Evolutionary conservation across 1,139 yeast genomes (phyloP).

Genomic region (Candida tetrigidarum): DNA sequence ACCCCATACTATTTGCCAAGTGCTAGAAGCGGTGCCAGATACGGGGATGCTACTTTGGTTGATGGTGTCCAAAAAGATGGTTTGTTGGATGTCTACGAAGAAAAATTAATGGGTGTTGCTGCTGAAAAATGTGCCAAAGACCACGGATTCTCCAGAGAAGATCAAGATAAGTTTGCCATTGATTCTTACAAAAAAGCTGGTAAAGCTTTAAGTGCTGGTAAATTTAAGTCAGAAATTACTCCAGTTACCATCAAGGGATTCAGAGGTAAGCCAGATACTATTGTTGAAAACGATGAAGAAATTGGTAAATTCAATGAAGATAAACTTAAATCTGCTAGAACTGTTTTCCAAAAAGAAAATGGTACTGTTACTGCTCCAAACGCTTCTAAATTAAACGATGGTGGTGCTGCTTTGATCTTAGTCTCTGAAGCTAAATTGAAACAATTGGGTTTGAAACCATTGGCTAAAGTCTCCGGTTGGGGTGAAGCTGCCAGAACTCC

Average conservation of each 20-base stretch:
- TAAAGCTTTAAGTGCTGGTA: constrained; percentile 76
- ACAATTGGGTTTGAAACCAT: constrained; percentile 84
- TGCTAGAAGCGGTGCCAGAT: constrained; percentile 88
- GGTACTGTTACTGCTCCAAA: constrained; percentile 98
- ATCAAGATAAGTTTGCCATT: constrained; percentile 74
- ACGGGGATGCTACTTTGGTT: constrained; percentile 75
- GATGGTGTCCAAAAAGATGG: constrained; percentile 96
- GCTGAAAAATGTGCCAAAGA: constrained; percentile 95
- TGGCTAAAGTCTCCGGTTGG: constrained; percentile 91
- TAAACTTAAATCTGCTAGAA: constrained; percentile 78
- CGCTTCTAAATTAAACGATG: constrained; percentile 95
- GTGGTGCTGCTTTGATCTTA: constrained; percentile 92
- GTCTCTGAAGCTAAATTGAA: constrained; percentile 82
- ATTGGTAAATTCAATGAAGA: constrained; percentile 72
- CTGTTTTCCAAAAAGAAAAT: constrained; percentile 88
- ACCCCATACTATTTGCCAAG: constrained; percentile 91
- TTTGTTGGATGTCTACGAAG: constrained; percentile 85
- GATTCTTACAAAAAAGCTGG: constrained; percentile 78
- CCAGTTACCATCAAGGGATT: constrained; percentile 88
- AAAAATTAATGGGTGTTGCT: constrained; percentile 90
- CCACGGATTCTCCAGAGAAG: constrained; percentile 63
- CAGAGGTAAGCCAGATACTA: constrained; percentile 90
- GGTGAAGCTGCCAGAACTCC: constrained; percentile 98
- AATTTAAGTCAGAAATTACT: constrained; percentile 78
- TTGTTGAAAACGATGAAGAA: constrained; percentile 76